Evolutionary conservation across 192 early-diverging fungal species (phyloP).

Genomic region (Oehlia diaphana): DNA sequence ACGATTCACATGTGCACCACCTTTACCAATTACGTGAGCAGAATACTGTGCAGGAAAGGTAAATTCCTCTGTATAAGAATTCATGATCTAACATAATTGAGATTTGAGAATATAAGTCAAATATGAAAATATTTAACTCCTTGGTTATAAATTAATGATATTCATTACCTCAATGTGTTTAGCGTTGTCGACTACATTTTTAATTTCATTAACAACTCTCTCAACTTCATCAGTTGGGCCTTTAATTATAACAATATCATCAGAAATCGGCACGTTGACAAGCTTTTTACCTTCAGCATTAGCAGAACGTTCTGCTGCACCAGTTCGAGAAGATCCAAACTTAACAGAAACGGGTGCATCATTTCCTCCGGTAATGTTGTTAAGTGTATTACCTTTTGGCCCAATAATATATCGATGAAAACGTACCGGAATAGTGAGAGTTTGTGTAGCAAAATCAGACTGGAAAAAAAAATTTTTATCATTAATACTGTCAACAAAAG

Average conservation of each 20-base stretch:
- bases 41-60: slow-evolving; percentile 66
- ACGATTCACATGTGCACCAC: slow-evolving; percentile 78
- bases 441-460: slow-evolving; percentile 63
- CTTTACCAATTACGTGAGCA: slow-evolving; percentile 87
- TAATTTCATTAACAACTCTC: slow-evolving; percentile 67
- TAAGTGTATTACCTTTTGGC: slow-evolving; percentile 68
- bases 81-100: slow-evolving; percentile 45
- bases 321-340: slow-evolving; percentile 55
- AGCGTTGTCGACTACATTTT: slow-evolving; percentile 63
- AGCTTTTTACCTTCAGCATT: slow-evolving; percentile 49
- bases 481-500: slow-evolving; percentile 48
- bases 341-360: slow-evolving; percentile 69
- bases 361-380: slow-evolving; percentile 63
- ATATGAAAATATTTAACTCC: neutral
- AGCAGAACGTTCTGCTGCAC: slow-evolving; percentile 43
- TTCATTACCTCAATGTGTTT: slow-evolving; percentile 59
- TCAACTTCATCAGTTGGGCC: slow-evolving; percentile 81
- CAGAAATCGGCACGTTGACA: slow-evolving; percentile 42
- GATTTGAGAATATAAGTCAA: neutral
- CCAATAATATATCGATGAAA: slow-evolving; percentile 84
- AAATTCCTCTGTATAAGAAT: slow-evolving; percentile 71
- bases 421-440: slow-evolving; percentile 63
- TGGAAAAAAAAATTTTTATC: neutral
- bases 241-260: slow-evolving; percentile 76
- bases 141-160: neutral